Conservation (phyloP, 352 stramenopile species). For the Phytopythium helicoides region DNA sequence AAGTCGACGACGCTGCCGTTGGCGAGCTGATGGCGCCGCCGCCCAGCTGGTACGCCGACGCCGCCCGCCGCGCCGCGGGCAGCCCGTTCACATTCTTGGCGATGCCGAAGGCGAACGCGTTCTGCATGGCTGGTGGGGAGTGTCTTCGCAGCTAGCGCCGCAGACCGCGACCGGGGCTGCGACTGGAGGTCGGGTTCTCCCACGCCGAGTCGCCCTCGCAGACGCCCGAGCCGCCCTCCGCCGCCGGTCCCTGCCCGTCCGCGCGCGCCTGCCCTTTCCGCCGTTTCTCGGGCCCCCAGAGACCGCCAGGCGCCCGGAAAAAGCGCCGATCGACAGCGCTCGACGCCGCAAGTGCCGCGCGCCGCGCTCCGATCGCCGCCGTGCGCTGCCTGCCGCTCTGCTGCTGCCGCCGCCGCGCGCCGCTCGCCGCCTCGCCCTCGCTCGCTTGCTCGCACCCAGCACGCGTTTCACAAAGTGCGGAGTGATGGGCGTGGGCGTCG, state of each 20-base stretch:
- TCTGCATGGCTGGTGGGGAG: constrained; percentile 38
- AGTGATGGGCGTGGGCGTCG: neutral
- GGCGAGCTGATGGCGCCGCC: constrained; percentile 38
- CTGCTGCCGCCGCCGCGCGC: neutral
- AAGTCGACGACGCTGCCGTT: constrained; percentile 9
- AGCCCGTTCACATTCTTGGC: constrained; percentile 68
- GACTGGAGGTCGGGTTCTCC: constrained; percentile 4
- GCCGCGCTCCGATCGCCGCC: no score
- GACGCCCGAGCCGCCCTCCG: neutral
- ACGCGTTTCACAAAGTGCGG: constrained; percentile 7
- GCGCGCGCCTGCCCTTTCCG: neutral
- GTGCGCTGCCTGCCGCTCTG: no score
- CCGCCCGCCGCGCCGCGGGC: constrained; percentile 48
- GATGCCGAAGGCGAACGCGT: constrained; percentile 46
- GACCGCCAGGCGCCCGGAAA: no score
- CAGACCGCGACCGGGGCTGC: neutral
- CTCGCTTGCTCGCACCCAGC: constrained; percentile 6
- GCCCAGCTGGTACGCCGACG: constrained; percentile 61
- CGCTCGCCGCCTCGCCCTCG: neutral
- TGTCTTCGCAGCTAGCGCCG: no score
- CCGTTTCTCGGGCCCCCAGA: neutral
- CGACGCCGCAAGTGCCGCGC: no score
- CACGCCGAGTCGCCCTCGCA: neutral
- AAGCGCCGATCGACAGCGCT: no score
- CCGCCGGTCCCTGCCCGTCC: neutral